Evolutionary conservation across 108 stramenopile genomes (phyloP).

Genomic region (Pelagomonas calceolata): DNA sequence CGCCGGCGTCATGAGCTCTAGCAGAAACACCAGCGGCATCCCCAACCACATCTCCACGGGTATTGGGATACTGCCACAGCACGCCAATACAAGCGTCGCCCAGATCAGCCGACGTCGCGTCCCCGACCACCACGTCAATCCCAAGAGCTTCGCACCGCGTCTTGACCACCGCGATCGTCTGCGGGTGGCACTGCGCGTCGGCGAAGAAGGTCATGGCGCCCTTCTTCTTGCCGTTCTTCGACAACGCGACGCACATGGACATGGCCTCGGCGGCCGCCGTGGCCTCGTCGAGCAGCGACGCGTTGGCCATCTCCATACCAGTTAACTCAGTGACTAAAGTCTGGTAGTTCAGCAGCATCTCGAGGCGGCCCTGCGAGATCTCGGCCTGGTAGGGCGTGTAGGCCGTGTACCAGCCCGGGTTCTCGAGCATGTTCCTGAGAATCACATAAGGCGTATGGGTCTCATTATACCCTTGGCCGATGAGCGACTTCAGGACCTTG

Average conservation of each 20-base stretch:
- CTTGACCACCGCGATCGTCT: conserved; percentile 81
- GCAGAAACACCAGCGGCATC: conserved; percentile 2
- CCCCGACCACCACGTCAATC: conserved; percentile 78
- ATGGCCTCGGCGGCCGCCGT: conserved; percentile 96
- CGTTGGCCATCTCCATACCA: conserved; percentile 87
- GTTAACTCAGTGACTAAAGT: conserved; percentile 95
- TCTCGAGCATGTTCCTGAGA: conserved; percentile 94
- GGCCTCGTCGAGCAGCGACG: conserved; percentile 88
- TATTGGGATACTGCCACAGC: conserved; percentile 96
- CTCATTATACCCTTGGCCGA: conserved; percentile 95
- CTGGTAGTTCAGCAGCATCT: conserved; percentile 98
- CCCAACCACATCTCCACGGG: conserved; percentile 51
- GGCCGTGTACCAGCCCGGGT: conserved; percentile 98
- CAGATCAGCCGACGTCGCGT: conserved; percentile 42
- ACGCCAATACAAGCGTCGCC: conserved; percentile 75
- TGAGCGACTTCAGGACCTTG: conserved; percentile 88
- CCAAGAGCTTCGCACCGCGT: conserved; percentile 81
- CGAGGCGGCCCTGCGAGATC: conserved; percentile 95
- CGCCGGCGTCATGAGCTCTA: conserved; percentile 51
- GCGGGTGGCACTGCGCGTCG: conserved; percentile 82
- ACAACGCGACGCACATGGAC: conserved; percentile 77
- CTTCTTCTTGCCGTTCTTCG: conserved; percentile 44
- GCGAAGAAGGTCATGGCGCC: conserved; percentile 69
- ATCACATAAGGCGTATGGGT: conserved; percentile 86
- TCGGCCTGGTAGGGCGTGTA: conserved; percentile 99